Percentiles rank a stretch among this genome's conserved stretches.
Evolutionary conservation across 2,329 filamentous ascomycete genomes (phyloP).

Genomic region (Botrytis fragariae): DNA sequence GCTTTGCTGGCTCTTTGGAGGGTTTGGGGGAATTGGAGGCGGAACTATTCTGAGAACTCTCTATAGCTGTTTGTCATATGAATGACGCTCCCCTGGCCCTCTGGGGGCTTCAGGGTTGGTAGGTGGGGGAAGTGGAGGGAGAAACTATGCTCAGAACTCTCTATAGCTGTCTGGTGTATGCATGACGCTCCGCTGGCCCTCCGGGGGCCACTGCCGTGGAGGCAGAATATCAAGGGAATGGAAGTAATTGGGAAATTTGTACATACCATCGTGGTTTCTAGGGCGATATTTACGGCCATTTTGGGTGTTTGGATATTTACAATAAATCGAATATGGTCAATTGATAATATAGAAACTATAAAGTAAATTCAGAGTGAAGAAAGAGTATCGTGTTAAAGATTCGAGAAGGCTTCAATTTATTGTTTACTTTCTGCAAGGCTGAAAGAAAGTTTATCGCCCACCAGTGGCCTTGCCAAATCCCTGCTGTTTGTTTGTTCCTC

Average conservation of each 20-base stretch:
- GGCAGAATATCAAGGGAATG: too few relatives aligned
- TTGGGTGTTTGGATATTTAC: not conserved
- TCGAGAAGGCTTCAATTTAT: slow-evolving; percentile 10
- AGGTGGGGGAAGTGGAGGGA: too few relatives aligned
- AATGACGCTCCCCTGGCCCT: too few relatives aligned
- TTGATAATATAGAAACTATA: not conserved
- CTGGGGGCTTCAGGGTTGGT: too few relatives aligned
- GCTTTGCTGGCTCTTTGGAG: not conserved
- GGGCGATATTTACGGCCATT: slow-evolving; percentile 75
- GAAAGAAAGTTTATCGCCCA: slow-evolving; percentile 9
- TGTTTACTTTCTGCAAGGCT: slow-evolving; percentile 17
- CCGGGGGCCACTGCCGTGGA: not conserved
- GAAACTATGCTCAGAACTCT: too few relatives aligned
- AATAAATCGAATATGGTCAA: not conserved
- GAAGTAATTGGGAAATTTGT: too few relatives aligned
- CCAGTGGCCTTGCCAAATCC: not conserved
- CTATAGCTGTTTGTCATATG: not conserved
- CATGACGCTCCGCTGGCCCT: not conserved
- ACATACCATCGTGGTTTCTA: slow-evolving; percentile 84
- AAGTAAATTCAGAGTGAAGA: not conserved
- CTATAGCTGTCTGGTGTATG: not conserved
- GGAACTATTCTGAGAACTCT: not conserved
- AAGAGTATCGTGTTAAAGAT: not conserved
- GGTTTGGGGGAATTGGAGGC: not conserved
- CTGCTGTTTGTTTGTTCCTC: not conserved